Base-by-base conservation (phyloP, 2,329 filamentous ascomycete genomes). In the Harringtonia aguacate region DNA sequence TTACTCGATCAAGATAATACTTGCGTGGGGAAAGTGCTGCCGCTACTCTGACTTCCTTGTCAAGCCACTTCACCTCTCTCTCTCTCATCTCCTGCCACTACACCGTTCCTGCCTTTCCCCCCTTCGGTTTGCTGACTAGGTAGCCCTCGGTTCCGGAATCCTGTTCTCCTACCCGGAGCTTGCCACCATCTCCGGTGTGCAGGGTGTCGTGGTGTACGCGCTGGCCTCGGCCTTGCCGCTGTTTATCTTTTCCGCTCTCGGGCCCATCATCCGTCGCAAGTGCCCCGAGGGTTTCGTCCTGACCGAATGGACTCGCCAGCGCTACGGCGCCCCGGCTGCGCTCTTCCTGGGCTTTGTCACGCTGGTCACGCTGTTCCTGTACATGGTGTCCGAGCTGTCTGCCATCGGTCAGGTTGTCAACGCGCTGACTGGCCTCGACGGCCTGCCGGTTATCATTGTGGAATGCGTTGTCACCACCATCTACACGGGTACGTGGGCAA, bases 1-100 rank as follows among this genome's bases (percentile, higher is more conserved):
- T 73, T 81, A 90, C 85, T 90, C 85, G 86, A 92, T 86, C 86
- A 92, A 92, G 86, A 86, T 90, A 92, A 90, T 88, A 83, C 86
- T 92, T 92, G 86, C 86, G 86, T 90, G 86, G 81, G 86, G 84
- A 90, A 89, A 75, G 86, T 90, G 85, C 84, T 89, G 85, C 85
- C 85, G 84, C 84, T 86, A 78, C 49, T 50, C 45, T 44, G 44
- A 48, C 30, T 24, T 14, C 20, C 28, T 12, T 35, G 17, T 41
- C 39, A n/a, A 30, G 46, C 48, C 51, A 50, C 53, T 53, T 44
- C 51, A 50, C 44, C 55, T 54, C 50, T 52, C 50, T 24, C 39
- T 21, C 33, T 28, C n/a, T 28, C 36, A 7, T 27, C 12, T 22
- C 35, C 22, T 30, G 24, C 42, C 48, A 48, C 35, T 24, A 10